A percentile compares a stretch with the other conserved stretches of the same genome.
Conservation (phyloP, 495 filamentous ascomycete genomes). For the Penicillium ucsense region DNA sequence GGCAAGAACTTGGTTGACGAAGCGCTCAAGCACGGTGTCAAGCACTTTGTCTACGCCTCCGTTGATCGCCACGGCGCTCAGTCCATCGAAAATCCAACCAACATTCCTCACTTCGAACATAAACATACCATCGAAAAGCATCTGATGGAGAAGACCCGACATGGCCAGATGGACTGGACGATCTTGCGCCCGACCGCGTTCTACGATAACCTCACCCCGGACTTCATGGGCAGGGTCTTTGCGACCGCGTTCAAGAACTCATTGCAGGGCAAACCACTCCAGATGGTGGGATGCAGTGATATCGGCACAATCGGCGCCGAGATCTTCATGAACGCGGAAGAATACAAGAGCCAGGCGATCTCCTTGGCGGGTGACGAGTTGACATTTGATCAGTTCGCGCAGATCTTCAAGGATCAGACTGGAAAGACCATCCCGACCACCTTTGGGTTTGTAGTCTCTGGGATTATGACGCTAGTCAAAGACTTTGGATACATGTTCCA, state of each 20-base stretch:
- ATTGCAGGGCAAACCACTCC: slow-evolving; percentile 42
- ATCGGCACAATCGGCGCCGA: slow-evolving; percentile 57
- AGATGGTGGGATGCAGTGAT: slow-evolving; percentile 47
- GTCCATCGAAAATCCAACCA: slow-evolving; percentile 46
- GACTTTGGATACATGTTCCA: slow-evolving; percentile 53
- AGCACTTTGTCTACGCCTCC: slow-evolving; percentile 55
- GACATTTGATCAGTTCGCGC: slow-evolving; percentile 38
- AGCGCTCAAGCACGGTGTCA: slow-evolving; percentile 45
- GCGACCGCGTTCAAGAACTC: slow-evolving; percentile 38
- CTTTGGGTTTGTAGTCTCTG: slow-evolving; percentile 28
- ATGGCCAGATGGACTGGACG: slow-evolving; percentile 45
- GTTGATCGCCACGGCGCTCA: slow-evolving; percentile 62
- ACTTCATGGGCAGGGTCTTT: slow-evolving; percentile 52
- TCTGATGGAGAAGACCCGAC: slow-evolving; percentile 34
- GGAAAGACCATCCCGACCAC: slow-evolving; percentile 42
- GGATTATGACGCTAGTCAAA: slow-evolving; percentile 35
- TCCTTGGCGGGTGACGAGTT: slow-evolving; percentile 53
- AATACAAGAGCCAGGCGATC: slow-evolving; percentile 36
- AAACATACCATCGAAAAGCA: slow-evolving; percentile 59
- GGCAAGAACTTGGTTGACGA: slow-evolving; percentile 54
- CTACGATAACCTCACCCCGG: slow-evolving; percentile 53
- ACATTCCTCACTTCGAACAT: slow-evolving; percentile 50
- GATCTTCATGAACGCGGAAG: slow-evolving; percentile 43
- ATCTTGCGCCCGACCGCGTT: slow-evolving; percentile 58
- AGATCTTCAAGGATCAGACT: slow-evolving; percentile 39